Evolutionary conservation across 306 rosid genomes (phyloP).

Genomic region (Fragaria iinumae): DNA sequence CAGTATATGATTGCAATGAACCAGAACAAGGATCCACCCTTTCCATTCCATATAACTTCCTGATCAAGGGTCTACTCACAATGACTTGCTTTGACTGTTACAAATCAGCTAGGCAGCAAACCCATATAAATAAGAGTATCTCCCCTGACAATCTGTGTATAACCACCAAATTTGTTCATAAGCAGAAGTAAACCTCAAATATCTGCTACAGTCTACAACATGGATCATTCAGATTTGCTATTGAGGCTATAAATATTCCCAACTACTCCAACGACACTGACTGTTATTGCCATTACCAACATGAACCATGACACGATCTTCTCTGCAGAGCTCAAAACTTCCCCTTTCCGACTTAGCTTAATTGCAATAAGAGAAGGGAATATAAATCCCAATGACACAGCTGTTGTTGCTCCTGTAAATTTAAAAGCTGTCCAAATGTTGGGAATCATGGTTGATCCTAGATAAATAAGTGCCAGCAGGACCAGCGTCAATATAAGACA

Average conservation of each 20-base stretch:
- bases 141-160: conserved; percentile 10
- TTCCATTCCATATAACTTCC: conserved; percentile 29
- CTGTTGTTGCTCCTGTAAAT: conserved; percentile 93
- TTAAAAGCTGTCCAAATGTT: conserved; percentile 95
- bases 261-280: conserved; percentile 71
- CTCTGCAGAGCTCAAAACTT: conserved; percentile 46
- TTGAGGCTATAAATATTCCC: conserved; percentile 66
- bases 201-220: background rate
- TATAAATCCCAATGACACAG: conserved; percentile 85
- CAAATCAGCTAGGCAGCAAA: conserved; percentile 19
- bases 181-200: conserved; percentile 24
- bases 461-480: conserved; percentile 68
- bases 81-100: conserved; percentile 19
- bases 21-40: background rate
- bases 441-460: conserved; percentile 91
- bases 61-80: conserved; percentile 29
- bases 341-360: conserved; percentile 50
- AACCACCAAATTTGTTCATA: conserved; percentile 17
- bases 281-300: conserved; percentile 61
- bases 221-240: conserved; percentile 45
- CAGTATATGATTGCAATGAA: background rate
- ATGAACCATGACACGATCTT: conserved; percentile 64
- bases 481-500: conserved; percentile 65
- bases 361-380: conserved; percentile 76
- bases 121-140: conserved; percentile 14